Conservation (phyloP, 2,329 filamentous ascomycete genomes). For the Cucurbitaria berberidis region DNA sequence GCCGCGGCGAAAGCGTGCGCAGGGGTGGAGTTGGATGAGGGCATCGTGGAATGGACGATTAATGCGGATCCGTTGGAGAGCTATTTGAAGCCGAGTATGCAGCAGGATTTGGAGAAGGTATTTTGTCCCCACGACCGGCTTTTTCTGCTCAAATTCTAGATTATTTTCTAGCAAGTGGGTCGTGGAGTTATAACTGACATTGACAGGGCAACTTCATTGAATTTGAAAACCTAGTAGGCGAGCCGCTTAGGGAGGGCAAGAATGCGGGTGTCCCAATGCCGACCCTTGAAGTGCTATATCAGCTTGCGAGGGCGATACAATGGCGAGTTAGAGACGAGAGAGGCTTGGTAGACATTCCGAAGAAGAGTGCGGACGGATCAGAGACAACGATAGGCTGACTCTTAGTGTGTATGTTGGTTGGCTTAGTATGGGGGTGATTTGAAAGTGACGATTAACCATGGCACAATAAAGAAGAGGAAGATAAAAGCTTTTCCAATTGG, state of each 20-base stretch:
- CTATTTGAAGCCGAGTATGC: constrained; percentile 62
- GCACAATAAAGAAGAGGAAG: not conserved
- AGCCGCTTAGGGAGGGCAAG: constrained; percentile 61
- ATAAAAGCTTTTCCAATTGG: not conserved
- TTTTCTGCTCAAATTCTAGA: not conserved
- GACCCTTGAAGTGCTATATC: constrained; percentile 57
- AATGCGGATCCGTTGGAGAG: constrained; percentile 57
- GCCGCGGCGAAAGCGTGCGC: constrained; percentile 51
- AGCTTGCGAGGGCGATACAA: constrained; percentile 57
- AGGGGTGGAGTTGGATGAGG: constrained; percentile 53
- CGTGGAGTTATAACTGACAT: not conserved
- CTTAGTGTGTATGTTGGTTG: not conserved
- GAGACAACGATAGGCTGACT: not conserved
- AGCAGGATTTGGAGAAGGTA: constrained; percentile 59
- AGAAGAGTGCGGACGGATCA: not conserved
- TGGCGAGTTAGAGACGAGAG: constrained; percentile 55
- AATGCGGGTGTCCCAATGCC: constrained; percentile 58
- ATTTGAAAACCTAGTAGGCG: constrained; percentile 62
- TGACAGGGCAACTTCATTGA: constrained; percentile 61
- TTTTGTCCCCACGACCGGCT: not conserved
- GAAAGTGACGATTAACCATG: not conserved
- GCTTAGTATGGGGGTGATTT: not conserved
- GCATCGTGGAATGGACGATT: constrained; percentile 55
- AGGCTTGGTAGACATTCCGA: constrained; percentile 47
- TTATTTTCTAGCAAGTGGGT: no score